A percentile compares a stretch with the other conserved stretches of the same genome.
Evolutionary conservation across 257 asterid genomes (phyloP).

Genomic region (Solanum boliviense): DNA sequence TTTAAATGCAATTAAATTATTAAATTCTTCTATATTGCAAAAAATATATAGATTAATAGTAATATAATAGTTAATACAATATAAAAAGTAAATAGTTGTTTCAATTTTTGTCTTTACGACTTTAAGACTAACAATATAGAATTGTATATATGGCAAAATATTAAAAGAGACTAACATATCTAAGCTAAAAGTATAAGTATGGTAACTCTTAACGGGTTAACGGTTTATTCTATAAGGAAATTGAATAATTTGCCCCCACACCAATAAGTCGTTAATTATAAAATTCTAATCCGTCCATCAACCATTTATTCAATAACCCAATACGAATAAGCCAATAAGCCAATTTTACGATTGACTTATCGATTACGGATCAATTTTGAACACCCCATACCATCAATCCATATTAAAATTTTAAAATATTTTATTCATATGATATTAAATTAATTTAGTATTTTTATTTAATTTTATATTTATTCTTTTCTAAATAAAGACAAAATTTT

Average conservation of each 20-base stretch:
- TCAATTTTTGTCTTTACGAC: background rate
- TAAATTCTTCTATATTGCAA: too few species aligned
- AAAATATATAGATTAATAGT: too few species aligned
- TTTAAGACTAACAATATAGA: background rate
- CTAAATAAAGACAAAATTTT: background rate
- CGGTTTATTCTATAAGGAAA: background rate
- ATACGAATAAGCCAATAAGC: too few species aligned
- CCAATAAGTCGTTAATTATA: background rate
- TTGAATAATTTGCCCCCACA: background rate
- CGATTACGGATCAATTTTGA: background rate
- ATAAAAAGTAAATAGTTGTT: background rate
- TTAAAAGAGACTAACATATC: background rate
- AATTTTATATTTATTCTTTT: too few species aligned
- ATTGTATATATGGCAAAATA: background rate
- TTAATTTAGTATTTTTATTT: too few species aligned
- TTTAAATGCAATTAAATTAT: too few species aligned
- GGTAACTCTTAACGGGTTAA: background rate
- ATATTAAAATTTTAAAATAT: too few species aligned
- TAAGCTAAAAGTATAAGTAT: background rate
- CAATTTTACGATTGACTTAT: background rate
- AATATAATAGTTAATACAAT: background rate
- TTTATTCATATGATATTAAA: too few species aligned
- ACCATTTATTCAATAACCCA: background rate
- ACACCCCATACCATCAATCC: background rate
- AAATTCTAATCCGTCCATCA: background rate